Evolutionary conservation across 2,329 filamentous ascomycete genomes (phyloP).

Genomic region (Cladosporium sp.): DNA sequence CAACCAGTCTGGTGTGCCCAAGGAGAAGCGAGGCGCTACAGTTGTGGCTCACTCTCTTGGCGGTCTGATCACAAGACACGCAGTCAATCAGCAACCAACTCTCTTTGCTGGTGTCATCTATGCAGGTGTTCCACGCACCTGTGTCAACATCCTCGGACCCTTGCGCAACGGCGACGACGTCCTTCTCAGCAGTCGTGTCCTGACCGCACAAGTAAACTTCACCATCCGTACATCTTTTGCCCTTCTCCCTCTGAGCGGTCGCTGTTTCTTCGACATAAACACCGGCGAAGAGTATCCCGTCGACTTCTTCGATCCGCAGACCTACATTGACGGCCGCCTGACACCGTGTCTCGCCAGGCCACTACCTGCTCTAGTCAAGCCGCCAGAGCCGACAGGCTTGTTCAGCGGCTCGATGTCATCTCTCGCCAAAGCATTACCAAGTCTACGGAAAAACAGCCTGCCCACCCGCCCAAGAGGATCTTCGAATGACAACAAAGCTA

Average conservation of each 20-base stretch:
- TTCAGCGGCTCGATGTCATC: constrained; percentile 48
- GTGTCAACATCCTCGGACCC: constrained; percentile 88
- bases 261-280: constrained; percentile 80
- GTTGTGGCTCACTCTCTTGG: constrained; percentile 87
- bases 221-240: constrained; percentile 83
- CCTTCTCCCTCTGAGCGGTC: constrained; percentile 81
- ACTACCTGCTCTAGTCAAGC: constrained; percentile 55
- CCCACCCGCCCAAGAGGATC: constrained; percentile 19
- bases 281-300: constrained; percentile 79
- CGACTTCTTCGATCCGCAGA: constrained; percentile 77
- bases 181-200: constrained; percentile 80
- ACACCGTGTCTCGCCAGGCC: constrained; percentile 75
- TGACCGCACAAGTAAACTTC: constrained; percentile 93
- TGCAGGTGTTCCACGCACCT: constrained; percentile 79
- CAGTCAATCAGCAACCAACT: constrained; percentile 80
- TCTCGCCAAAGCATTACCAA: constrained; percentile 48
- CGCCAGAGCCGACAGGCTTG: constrained; percentile 40
- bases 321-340: constrained; percentile 76
- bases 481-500: constrained; percentile 14
- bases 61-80: constrained; percentile 83
- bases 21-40: constrained; percentile 65
- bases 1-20: constrained; percentile 61
- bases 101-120: constrained; percentile 85
- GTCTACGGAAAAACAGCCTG: constrained; percentile 32
- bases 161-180: constrained; percentile 91